These are phyloP conservation scores for Ceratocystis papillata DNA, from an alignment of 2,329 filamentous ascomycete genomes.

Conservation along the genomic window DNA sequence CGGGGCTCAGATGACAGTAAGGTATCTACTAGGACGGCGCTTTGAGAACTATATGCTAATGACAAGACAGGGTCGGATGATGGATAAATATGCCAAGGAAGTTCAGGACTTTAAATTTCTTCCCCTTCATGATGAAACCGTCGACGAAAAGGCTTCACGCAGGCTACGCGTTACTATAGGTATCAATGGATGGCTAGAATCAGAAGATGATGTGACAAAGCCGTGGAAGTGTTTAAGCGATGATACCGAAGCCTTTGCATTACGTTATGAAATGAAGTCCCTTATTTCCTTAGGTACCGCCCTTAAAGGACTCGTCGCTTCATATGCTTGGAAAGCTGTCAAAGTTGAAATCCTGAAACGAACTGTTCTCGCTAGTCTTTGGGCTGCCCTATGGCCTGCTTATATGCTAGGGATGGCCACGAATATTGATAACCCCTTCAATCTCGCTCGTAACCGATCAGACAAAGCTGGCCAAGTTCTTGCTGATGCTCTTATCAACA, in stretches of 20 bases:
- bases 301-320: constrained; percentile 59
- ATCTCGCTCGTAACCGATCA: constrained; percentile 61
- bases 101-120: constrained; percentile 75
- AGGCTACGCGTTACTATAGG: constrained; percentile 72
- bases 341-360: constrained; percentile 64
- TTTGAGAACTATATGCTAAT: background rate
- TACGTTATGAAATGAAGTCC: constrained; percentile 71
- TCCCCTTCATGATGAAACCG: constrained; percentile 43
- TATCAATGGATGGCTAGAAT: constrained; percentile 74
- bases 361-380: constrained; percentile 57
- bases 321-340: constrained; percentile 62
- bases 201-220: constrained; percentile 61
- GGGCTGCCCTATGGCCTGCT: constrained; percentile 60
- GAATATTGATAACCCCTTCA: constrained; percentile 72
- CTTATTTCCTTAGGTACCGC: constrained; percentile 66
- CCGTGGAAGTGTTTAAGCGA: constrained; percentile 68
- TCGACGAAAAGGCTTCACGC: constrained; percentile 2
- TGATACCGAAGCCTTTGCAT: constrained; percentile 68
- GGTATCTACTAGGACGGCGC: constrained; percentile 26
- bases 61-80: constrained; percentile 54
- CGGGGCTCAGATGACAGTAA: constrained; percentile 59
- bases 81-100: constrained; percentile 77
- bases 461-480: constrained; percentile 72
- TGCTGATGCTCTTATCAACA: constrained; percentile 72
- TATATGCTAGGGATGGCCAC: constrained; percentile 55